Base-by-base conservation (phyloP, 164 flowering plant genomes). In the Macadamia tetraphylla region DNA sequence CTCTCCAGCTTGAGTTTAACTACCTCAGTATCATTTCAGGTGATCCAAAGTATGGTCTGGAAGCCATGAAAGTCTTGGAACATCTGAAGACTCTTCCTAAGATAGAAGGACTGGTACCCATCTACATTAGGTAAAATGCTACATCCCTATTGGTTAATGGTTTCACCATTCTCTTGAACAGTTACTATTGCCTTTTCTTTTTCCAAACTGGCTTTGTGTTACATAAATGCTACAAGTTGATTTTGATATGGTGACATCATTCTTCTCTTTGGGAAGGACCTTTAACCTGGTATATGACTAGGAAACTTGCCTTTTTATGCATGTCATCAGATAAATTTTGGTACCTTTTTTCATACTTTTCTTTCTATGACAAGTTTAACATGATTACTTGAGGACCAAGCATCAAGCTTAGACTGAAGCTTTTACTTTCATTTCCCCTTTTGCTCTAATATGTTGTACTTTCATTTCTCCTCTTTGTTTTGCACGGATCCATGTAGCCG, bases 61-160 rank as follows among this genome's bases (percentile, higher is more conserved):
- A 84, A 75, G 87, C 90, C 57, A 94, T 94, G 99, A 92, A 89
- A 83, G 99, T 94, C 69, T 69, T 92, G 73, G 91, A 87, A 69
- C 98, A 92, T 76, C 46, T 94, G 76, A 86, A 80, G 74, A 84
- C 81, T 67, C 88, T 94, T 43, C 90, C 94, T 44, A 94, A 90
- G 86, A 84, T 86, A 59, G 90, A 94, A 79, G 99, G 99, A 60
- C 83, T 94, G 43, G 99, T 94, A 66, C 99, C 99, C 43, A 94
- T 94, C 71, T 92, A 83, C 75, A 90, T 92, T 69, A 92, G 92
- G 99, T 94, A 83, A 71, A 67, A 18, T 18, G 49, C 49, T n/a
- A 55, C 65, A 69, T 5, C 44, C 43, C 59, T 62, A 7, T 29
- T 55, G 70, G 7, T 52, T 46, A 32, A 43, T 15, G 6, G 18